phyloP scores from a whole-genome alignment of 495 filamentous ascomycete species.

The Penicillium diatomitis region DNA sequence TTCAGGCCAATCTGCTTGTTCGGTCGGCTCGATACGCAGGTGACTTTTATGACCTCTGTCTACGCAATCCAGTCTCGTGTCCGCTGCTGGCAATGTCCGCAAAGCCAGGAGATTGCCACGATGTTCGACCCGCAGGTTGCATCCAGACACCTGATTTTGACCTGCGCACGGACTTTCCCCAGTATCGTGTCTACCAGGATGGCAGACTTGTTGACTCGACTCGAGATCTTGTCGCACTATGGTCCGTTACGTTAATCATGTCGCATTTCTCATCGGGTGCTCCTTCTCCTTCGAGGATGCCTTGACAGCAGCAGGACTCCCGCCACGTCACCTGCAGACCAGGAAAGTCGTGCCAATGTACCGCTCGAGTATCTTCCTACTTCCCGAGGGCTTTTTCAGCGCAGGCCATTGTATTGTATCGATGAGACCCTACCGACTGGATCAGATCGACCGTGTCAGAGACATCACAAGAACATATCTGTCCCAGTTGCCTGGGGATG shows the following conservation, averaged over 20 bases:
- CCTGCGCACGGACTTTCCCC: slow-evolving; percentile 43
- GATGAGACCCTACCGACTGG: slow-evolving; percentile 42
- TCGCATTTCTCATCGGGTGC: slow-evolving; percentile 50
- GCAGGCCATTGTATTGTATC: slow-evolving; percentile 40
- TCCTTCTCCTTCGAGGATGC: slow-evolving; percentile 48
- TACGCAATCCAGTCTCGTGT: slow-evolving; percentile 49
- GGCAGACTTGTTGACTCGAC: slow-evolving; percentile 16
- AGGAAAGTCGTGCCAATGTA: slow-evolving; percentile 45
- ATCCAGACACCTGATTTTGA: slow-evolving; percentile 30
- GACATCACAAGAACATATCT: slow-evolving; percentile 37
- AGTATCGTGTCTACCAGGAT: slow-evolving; percentile 42
- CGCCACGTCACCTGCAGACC: slow-evolving; percentile 32
- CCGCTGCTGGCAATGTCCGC: slow-evolving; percentile 38
- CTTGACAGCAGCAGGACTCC: slow-evolving; percentile 32
- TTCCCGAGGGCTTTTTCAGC: slow-evolving; percentile 44
- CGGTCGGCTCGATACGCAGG: slow-evolving; percentile 40
- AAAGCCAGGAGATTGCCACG: slow-evolving; percentile 8
- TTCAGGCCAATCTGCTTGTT: slow-evolving; percentile 51
- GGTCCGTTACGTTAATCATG: slow-evolving; percentile 38
- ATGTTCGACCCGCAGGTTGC: slow-evolving; percentile 13
- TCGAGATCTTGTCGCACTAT: slow-evolving; percentile 33
- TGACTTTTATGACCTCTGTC: slow-evolving; percentile 45
- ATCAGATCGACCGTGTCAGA: slow-evolving; percentile 39
- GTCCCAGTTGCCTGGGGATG: slow-evolving; percentile 48
- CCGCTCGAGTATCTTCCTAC: slow-evolving; percentile 36